Base-by-base conservation (phyloP, 1,139 yeast species). In the Yamadazyma songkhlaensis region DNA sequence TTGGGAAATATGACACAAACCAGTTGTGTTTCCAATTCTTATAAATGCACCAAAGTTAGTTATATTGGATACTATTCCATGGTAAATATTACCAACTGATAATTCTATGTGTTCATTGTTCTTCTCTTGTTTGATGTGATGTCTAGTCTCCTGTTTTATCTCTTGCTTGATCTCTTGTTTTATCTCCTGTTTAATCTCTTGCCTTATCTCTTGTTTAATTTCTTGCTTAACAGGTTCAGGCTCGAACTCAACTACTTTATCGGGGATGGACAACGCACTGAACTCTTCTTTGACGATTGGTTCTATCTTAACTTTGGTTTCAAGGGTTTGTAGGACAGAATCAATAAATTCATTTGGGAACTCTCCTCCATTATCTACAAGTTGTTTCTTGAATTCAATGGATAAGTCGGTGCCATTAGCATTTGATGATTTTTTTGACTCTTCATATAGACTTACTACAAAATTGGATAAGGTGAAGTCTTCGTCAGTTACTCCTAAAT, bases 41-140 rank as follows among this genome's bases (percentile, higher is more conserved):
- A 89, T 77, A 54, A 92, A 90, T 1, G 89, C 95, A 0, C 98
- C 97, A 59, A 79, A 90, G 2, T 74, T 59, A 15, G 81, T 77
- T 4, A 86, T 54, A 34, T 76, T 77, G 30, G 68, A 67, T 1
- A 90, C 84, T 17, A 49, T 60, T 0, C 95, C 97, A 29, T 57
- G 58, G 50, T 82, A 82, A 0, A 84, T 60, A 20, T 65, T 55
- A 15, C 75, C 77, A 1, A 67, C 44, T 7, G 58, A 47, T 1
- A 77, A 29, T 43, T 29, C 42, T 31, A 55, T 34, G 24, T 32
- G 29, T n/a, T n/a, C n/a, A n/a, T n/a, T n/a, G n/a, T n/a, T n/a
- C n/a, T n/a, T n/a, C 27, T 33, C 31, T 36, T 7, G 35, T 39
- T 23, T 44, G 37, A 33, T 14, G 6, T 24, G 43, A 24, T 25